Base-by-base conservation (phyloP, 1,139 yeast species). In the Yamadazyma mexicana region DNA sequence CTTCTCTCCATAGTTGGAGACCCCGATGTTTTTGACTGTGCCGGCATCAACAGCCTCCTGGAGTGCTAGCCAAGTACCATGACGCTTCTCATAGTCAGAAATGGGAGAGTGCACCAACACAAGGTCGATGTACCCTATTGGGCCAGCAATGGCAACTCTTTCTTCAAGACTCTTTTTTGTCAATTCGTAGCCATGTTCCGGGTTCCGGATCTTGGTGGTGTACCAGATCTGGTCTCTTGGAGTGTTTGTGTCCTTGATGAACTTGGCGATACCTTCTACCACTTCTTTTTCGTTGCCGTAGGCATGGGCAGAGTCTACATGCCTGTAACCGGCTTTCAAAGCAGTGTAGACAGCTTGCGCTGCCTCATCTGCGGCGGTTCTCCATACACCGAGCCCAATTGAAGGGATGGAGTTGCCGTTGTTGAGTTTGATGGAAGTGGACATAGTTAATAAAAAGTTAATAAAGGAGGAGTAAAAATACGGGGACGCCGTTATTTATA, bases 251-350 rank as follows among this genome's bases (percentile, higher is more conserved):
- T 69, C 73, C 33, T 61, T 55, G 17, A 79, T 45, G 61, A 76
- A 79, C 37, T 62, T 52, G 12, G 69, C 61, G 42, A 67, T 55
- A 36, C 63, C 62, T 44, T 56, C 46, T 36, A 55, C 53, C 35
- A 56, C 49, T 51, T 76, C 83, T 7, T 51, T 52, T 54, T 83
- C 86, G 54, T 82, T 83, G n/a, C 68, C 66, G 55, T 85, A 85
- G 23, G 60, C 58, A 68, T 52, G 51, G 41, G 72, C 69, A 35
- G 62, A 46, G 52, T 69, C 64, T 47, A 70, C 66, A 50, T 83
- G 89, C 46, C 94, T 75, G 56, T 84, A 85, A 0, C 95, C 95
- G 18, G 59, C 66, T 26, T 70, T 65, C 50, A 86, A 68, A 1
- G 78, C 77, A 17, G 59, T 50, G 47, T 66, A 63, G 2, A 68